Evolutionary conservation across 352 stramenopile species (phyloP).

Genomic region (Phytophthora brassicae): DNA sequence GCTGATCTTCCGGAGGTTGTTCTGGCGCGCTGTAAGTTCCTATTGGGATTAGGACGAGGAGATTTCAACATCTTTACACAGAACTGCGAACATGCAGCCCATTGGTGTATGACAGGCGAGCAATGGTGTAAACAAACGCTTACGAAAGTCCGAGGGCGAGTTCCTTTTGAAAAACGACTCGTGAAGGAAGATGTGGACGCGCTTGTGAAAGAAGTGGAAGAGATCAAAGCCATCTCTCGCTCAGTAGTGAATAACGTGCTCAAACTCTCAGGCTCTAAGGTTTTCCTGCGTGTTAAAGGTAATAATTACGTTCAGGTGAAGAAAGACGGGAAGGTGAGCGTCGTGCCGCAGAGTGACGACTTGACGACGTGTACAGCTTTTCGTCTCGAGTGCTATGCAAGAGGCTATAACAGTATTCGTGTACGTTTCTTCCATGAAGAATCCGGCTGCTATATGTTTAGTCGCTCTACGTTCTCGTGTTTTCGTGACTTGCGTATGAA

Average conservation of each 20-base stretch:
- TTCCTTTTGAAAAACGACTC: constrained; percentile 80
- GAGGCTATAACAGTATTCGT: constrained; percentile 88
- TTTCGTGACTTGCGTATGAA: constrained; percentile 88
- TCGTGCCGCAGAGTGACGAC: constrained; percentile 51
- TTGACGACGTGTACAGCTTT: constrained; percentile 61
- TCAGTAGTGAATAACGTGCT: constrained; percentile 70
- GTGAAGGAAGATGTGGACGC: constrained; percentile 75
- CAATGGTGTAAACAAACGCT: constrained; percentile 90
- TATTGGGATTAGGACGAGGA: constrained; percentile 70
- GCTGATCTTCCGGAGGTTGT: constrained; percentile 83
- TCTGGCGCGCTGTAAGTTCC: constrained; percentile 79
- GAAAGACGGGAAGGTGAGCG: constrained; percentile 47
- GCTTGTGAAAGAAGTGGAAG: constrained; percentile 70
- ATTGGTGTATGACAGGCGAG: constrained; percentile 90
- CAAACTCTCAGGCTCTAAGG: constrained; percentile 53
- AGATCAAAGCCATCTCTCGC: constrained; percentile 72
- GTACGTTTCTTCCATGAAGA: constrained; percentile 80
- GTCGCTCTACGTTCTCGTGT: constrained; percentile 80
- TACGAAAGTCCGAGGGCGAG: constrained; percentile 63
- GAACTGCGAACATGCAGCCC: constrained; percentile 86
- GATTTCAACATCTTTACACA: constrained; percentile 90
- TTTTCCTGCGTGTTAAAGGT: constrained; percentile 74
- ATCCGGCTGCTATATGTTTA: constrained; percentile 79
- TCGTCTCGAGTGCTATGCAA: constrained; percentile 72
- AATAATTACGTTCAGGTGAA: constrained; percentile 67